Percentiles rank a stretch among this genome's conserved stretches.
Conservation (phyloP, 208 protist genomes). For the Crithidia bombi region DNA sequence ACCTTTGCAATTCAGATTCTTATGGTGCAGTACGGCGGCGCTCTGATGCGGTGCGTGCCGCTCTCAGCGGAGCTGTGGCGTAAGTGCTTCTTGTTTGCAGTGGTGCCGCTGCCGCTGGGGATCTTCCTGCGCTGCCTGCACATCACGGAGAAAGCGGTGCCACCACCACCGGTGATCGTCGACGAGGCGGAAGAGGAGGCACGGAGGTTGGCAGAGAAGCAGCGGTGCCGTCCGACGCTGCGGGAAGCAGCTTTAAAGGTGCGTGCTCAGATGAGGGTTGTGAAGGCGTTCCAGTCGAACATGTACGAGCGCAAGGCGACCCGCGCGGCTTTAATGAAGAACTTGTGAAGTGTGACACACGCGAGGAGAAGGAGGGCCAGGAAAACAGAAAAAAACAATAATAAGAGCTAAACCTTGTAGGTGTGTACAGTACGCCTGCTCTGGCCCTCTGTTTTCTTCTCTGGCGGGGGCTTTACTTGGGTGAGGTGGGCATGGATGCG, state of each 20-base stretch:
- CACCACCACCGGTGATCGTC: constrained; percentile 29
- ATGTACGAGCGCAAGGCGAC: constrained; percentile 14
- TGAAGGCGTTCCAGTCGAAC: constrained; percentile 32
- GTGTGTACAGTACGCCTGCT: constrained; percentile 7
- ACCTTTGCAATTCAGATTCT: constrained; percentile 71
- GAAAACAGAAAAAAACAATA: not conserved
- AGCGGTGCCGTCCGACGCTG: constrained; percentile 33
- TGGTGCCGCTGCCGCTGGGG: constrained; percentile 55
- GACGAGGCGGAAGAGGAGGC: constrained; percentile 30
- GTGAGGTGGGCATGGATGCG: no score
- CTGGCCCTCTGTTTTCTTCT: not conserved
- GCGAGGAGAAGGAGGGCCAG: not conserved
- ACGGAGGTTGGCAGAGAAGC: constrained; percentile 15
- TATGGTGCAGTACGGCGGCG: constrained; percentile 80
- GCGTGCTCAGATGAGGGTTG: constrained; percentile 38
- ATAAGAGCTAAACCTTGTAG: not conserved
- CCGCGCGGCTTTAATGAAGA: not conserved
- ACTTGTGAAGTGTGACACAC: no score
- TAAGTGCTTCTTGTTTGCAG: constrained; percentile 53
- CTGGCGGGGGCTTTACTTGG: no score
- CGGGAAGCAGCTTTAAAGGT: constrained; percentile 34
- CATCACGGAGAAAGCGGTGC: constrained; percentile 23
- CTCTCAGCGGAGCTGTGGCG: constrained; percentile 65
- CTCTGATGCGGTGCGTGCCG: constrained; percentile 82
- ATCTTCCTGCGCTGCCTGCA: constrained; percentile 35